Conservation (phyloP, 2,329 filamentous ascomycete species). For the Trichoderma endophyticum region DNA sequence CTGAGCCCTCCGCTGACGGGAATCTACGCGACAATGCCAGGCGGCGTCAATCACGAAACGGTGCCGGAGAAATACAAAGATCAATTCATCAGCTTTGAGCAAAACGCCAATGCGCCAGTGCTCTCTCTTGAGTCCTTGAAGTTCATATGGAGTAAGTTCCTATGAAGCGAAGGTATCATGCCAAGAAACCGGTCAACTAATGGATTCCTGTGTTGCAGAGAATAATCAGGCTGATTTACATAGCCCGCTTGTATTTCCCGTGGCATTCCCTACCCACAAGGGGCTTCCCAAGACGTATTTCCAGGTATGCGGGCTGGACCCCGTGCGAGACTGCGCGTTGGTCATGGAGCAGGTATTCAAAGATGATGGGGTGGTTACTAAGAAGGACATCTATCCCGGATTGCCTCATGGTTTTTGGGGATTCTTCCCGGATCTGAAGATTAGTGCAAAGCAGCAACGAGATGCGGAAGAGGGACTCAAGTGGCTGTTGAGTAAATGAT, state of each 20-base stretch:
- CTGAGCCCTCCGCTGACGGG: constrained; percentile 28
- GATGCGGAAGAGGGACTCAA: constrained; percentile 26
- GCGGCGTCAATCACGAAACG: constrained; percentile 23
- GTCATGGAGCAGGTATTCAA: constrained; percentile 30
- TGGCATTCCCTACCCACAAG: constrained; percentile 24
- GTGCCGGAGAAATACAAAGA: constrained; percentile 31
- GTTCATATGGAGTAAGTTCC: constrained; percentile 27
- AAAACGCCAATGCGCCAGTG: constrained; percentile 27
- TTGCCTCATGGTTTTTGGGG: constrained; percentile 32
- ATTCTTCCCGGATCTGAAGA: constrained; percentile 25
- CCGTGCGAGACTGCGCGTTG: constrained; percentile 29
- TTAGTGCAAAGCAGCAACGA: constrained; percentile 24
- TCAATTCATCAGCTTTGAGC: constrained; percentile 29
- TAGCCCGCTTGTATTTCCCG: constrained; percentile 28
- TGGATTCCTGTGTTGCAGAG: constrained; percentile 13
- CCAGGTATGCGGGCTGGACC: constrained; percentile 32
- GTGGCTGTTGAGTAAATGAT: constrained; percentile 22
- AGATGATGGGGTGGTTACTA: constrained; percentile 29
- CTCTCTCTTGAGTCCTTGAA: constrained; percentile 24
- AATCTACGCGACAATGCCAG: constrained; percentile 26
- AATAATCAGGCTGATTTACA: constrained; percentile 27
- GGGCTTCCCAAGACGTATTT: constrained; percentile 33
- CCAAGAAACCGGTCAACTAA: neutral
- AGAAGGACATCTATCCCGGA: constrained; percentile 30
- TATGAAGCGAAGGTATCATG: neutral